phyloP scores from a whole-genome alignment of 371 early-diverging fungal genomes.

The Entomophthora muscae region DNA sequence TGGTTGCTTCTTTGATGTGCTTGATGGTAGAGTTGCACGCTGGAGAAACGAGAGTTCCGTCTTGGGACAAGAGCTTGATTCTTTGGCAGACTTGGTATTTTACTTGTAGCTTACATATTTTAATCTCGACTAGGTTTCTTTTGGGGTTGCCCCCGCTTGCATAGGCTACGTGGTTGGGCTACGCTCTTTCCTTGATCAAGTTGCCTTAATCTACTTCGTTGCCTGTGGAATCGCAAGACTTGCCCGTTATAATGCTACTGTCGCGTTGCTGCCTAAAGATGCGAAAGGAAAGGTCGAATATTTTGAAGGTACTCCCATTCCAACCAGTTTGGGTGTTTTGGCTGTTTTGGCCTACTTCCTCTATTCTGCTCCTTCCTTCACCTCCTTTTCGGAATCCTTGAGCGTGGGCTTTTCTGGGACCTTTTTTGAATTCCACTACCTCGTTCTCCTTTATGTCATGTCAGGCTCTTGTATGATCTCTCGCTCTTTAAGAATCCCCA shows the following conservation, averaged over 20 bases:
- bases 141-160: slow-evolving; percentile 75
- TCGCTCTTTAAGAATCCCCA: slow-evolving; percentile 44
- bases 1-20: slow-evolving; percentile 62
- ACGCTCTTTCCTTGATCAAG: slow-evolving; percentile 57
- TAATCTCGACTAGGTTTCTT: slow-evolving; percentile 32
- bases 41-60: slow-evolving; percentile 58
- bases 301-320: slow-evolving; percentile 88
- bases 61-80: slow-evolving; percentile 65
- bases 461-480: slow-evolving; percentile 71
- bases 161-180: slow-evolving; percentile 75
- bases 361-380: slow-evolving; percentile 23
- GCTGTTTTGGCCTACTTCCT: slow-evolving; percentile 49
- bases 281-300: slow-evolving; percentile 51
- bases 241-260: slow-evolving; percentile 77
- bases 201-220: slow-evolving; percentile 66
- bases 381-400: slow-evolving; percentile 14
- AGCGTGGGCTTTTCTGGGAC: background rate
- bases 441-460: slow-evolving; percentile 52
- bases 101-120: background rate
- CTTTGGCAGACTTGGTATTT: slow-evolving; percentile 69
- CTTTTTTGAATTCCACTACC: slow-evolving; percentile 35
- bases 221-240: slow-evolving; percentile 76
- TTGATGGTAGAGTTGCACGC: slow-evolving; percentile 80
- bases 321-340: slow-evolving; percentile 50
- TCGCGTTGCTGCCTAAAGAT: slow-evolving; percentile 59